Percentiles rank a stretch among this genome's conserved stretches.
Conservation (phyloP, 2,329 filamentous ascomycete genomes). For the Arthrobotrys sinensis region DNA sequence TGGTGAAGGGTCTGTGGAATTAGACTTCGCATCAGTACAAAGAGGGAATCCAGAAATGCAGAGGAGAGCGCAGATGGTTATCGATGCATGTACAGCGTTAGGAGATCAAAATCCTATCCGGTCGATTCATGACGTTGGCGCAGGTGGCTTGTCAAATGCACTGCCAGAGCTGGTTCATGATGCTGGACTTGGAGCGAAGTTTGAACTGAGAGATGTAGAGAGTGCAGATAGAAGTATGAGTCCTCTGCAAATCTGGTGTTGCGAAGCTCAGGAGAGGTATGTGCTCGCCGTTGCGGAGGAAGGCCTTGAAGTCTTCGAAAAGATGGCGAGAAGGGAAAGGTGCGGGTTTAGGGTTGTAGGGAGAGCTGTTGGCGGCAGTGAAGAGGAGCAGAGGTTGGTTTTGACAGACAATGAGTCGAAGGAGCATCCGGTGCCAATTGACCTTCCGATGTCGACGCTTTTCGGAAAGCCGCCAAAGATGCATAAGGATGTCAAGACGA, state of each 20-base stretch:
- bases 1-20: conserved; percentile 87
- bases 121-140: conserved; percentile 97
- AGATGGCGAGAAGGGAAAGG: conserved; percentile 83
- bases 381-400: conserved; percentile 80
- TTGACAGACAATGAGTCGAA: conserved; percentile 85
- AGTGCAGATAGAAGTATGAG: conserved; percentile 93
- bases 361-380: conserved; percentile 76
- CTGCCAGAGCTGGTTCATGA: conserved; percentile 93
- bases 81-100: conserved; percentile 90
- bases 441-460: conserved; percentile 87
- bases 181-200: conserved; percentile 88
- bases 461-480: conserved; percentile 91
- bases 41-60: conserved; percentile 97
- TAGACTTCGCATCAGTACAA: conserved; percentile 98
- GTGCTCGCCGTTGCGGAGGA: conserved; percentile 89
- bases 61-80: conserved; percentile 95
- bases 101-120: conserved; percentile 89
- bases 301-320: conserved; percentile 79
- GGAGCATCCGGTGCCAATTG: conserved; percentile 83
- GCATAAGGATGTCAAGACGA: conserved; percentile 79
- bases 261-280: conserved; percentile 96
- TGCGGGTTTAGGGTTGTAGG: conserved; percentile 95
- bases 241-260: conserved; percentile 97
- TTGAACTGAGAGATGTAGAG: conserved; percentile 94
- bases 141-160: conserved; percentile 87